phyloP scores from a whole-genome alignment of 768 basidiomycete species.

The Lactarius quietus region DNA sequence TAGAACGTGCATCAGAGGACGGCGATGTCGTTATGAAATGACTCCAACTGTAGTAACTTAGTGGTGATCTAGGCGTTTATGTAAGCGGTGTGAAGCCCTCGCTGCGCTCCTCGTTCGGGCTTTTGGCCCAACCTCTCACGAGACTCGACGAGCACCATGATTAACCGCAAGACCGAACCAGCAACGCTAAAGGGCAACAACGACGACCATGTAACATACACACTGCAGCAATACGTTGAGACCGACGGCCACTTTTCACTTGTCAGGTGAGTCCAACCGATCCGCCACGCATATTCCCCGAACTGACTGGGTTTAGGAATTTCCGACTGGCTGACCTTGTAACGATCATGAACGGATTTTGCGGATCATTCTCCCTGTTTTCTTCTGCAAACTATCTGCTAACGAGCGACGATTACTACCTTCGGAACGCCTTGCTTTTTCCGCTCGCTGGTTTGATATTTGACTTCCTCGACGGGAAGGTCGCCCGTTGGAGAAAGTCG shows the following conservation, averaged over 20 bases:
- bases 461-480: constrained; percentile 96
- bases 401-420: constrained; percentile 70
- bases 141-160: constrained; percentile 37
- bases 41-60: background rate
- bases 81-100: background rate
- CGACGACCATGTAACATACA: constrained; percentile 34
- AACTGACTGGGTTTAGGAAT: constrained; percentile 54
- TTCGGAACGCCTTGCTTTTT: constrained; percentile 83
- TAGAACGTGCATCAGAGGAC: constrained; percentile 43
- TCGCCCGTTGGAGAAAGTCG: constrained; percentile 95
- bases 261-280: constrained; percentile 61
- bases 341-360: constrained; percentile 98
- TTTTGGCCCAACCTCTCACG: constrained; percentile 5
- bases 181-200: constrained; percentile 32
- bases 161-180: constrained; percentile 43
- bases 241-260: constrained; percentile 96
- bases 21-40: constrained; percentile 37
- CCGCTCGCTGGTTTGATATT: constrained; percentile 95
- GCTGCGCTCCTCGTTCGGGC: background rate
- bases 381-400: constrained; percentile 86
- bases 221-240: constrained; percentile 78
- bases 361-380: constrained; percentile 94
- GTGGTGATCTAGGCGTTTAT: background rate
- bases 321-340: constrained; percentile 97
- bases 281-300: constrained; percentile 8